Base-by-base conservation (phyloP, 352 stramenopile species). In the Globisporangium perplexum region DNA sequence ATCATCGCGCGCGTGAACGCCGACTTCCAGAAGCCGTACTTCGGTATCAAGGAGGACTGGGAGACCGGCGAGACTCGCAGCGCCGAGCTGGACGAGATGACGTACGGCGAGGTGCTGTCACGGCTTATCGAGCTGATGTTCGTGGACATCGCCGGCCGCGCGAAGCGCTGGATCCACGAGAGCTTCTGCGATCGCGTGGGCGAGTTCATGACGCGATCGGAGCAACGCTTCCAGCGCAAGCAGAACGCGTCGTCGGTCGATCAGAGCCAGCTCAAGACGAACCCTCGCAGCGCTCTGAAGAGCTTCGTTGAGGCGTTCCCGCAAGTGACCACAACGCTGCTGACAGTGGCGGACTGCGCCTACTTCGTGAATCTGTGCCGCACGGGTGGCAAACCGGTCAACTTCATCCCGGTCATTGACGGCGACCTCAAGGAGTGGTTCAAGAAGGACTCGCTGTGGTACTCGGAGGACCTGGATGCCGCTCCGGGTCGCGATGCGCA, bases 1-100 rank as follows among this genome's bases (percentile, higher is more conserved):
- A 93, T 95, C 51, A 90, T 94, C 38, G 62, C 63, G n/a, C 69
- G 71, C 18, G 55, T 96, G 36, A 95, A 96, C 51, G 64, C 78
- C 7, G 83, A 96, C 53, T 96, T 90, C 63, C 86, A 96, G 65
- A 96, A 96, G 66, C 80, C 78, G 31, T 95, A 93, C 69, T 96
- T 96, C 59, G 86, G 86, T 11, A 71, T 85, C 55, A 50, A 18
- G 38, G n/a, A 53, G 33, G 62, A 77, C 48, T 61, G 33, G 4
- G 59, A 68, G 47, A 72, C 63, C 30, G 80, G 69, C 12, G 57
- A 77, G 22, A 55, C 47, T 17, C 28, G 67, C 14, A 47, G 57
- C 18, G 79, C 71, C 30, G 86, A 93, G 31, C 35, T 96, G 31
- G 72, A 90, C 17, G 76, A 92, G 53, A 94, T 96, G 86, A 89